These are phyloP conservation scores for Flaveria robusta DNA, from an alignment of 129 eudicot species.

Conservation along the genomic window DNA sequence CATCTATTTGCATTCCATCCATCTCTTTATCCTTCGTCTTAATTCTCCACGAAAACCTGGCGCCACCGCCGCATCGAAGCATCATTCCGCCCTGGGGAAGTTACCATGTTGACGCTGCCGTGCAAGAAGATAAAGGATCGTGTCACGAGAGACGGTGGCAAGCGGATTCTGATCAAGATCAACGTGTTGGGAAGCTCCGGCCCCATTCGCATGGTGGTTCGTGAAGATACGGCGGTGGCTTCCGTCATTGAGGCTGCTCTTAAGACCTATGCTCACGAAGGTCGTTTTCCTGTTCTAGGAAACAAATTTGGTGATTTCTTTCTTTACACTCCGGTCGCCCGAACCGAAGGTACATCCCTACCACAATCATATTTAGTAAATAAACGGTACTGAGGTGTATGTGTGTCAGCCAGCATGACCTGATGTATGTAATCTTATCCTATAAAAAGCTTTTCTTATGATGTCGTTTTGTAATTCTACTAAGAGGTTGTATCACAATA, in stretches of 20 bases:
- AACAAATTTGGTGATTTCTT: slow-evolving; percentile 54
- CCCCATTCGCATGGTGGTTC: slow-evolving; percentile 37
- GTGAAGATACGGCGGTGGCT: slow-evolving; percentile 26
- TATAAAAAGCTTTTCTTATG: too few relatives aligned
- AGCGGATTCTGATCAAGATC: slow-evolving; percentile 26
- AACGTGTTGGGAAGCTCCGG: slow-evolving; percentile 34
- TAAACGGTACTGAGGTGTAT: too few relatives aligned
- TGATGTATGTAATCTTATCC: too few relatives aligned
- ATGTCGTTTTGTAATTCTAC: too few relatives aligned
- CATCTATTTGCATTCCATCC: background rate
- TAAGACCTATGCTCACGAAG: slow-evolving; percentile 37
- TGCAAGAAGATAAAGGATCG: slow-evolving; percentile 26
- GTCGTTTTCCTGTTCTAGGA: slow-evolving; percentile 44
- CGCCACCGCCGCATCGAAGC: too few relatives aligned
- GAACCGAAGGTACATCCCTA: slow-evolving; percentile 61
- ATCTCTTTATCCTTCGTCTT: too few relatives aligned
- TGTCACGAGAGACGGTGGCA: slow-evolving; percentile 12
- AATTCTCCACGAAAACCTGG: too few relatives aligned
- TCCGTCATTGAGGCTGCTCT: slow-evolving; percentile 31
- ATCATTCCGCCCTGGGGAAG: too few relatives aligned
- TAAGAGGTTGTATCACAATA: too few relatives aligned
- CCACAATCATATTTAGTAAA: too few relatives aligned
- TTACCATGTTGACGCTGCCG: background rate
- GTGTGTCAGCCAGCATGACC: too few relatives aligned
- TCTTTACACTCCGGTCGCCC: slow-evolving; percentile 61